Evolutionary conservation across 306 rosid species (phyloP), one percentile per base, ranked within the genome.

Genomic region (Spatholobus suberectus): DNA sequence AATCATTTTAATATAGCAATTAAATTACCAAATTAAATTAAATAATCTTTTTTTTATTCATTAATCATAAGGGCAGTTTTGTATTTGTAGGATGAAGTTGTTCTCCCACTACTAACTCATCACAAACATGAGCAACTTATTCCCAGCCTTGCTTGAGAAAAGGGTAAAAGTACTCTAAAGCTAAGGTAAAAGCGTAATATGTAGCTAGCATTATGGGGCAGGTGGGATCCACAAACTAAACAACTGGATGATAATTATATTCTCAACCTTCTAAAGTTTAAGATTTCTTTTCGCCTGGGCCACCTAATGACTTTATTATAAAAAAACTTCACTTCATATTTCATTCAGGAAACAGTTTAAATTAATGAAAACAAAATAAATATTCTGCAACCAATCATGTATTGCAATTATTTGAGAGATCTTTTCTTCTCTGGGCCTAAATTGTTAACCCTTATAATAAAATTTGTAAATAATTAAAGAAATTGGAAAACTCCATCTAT

Each of bases 171-270:
- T 58, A 29, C 57, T 62, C 7, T 21, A 83, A 86, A 82, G 91
- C 61, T 6, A 68, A 85, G 62, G 83, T 78, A 43, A 83, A 86
- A 86, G 91, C 43, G 78, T 43, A 43, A 24, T 43, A 47, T 78
- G 51, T 47, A 80, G 75, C 52, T 0, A 75, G 79, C 85, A 80
- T 59, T 75, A 14, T 43, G 70, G 78, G 89, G 83, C 76, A 86
- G 41, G 87, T 83, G 89, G 86, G 84, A 52, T 44, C 79, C 87
- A 81, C 32, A 78, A 81, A 86, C 91, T 85, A 81, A 85, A 86
- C 91, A 89, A 85, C 85, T 82, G 70, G 85, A 71, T 85, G 13
- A 73, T 83, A 85, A 86, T 88, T 82, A 85, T 89, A 88, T 76
- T 85, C 87, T 75, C 80, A 80, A 82, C 79, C 88, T 86, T 87